Evolutionary conservation across 495 filamentous ascomycete genomes (phyloP).

Genomic region (Aspergillus nanangensis): DNA sequence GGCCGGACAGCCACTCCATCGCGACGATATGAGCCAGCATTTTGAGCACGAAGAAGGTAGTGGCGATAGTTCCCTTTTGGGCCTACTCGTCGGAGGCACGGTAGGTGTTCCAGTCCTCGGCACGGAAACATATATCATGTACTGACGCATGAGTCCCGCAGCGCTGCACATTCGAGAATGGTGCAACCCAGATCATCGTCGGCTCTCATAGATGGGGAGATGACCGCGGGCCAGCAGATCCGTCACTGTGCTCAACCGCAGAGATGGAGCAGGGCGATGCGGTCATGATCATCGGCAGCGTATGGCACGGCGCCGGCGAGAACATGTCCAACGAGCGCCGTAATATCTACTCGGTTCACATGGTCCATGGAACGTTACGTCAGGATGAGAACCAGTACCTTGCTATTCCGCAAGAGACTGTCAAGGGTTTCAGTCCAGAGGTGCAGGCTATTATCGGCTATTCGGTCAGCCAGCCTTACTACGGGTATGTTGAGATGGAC

Average conservation of each 20-base stretch:
- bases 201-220: conserved; percentile 23
- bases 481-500: conserved; percentile 31
- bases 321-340: conserved; percentile 17
- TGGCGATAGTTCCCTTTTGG: conserved; percentile 16
- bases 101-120: conserved; percentile 2
- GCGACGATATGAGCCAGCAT: conserved; percentile 29
- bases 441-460: conserved; percentile 25
- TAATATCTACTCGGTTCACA: conserved; percentile 26
- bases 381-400: conserved; percentile 28
- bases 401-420: conserved; percentile 20
- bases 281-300: conserved; percentile 19
- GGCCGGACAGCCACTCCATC: conserved; percentile 21
- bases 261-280: conserved; percentile 22
- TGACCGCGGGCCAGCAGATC: conserved; percentile 10
- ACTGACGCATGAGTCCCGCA: no score
- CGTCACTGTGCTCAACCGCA: conserved; percentile 10
- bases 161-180: conserved; percentile 25
- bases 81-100: conserved; percentile 31
- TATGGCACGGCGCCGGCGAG: conserved; percentile 23
- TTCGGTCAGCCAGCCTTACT: conserved; percentile 23
- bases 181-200: conserved; percentile 25
- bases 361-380: conserved; percentile 21
- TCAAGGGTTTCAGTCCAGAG: conserved; percentile 17
- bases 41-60: conserved; percentile 16
- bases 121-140: no score